A percentile compares a stretch with the other conserved stretches of the same genome.
Conservation (phyloP, 306 rosid genomes). For the Phaseolus lunatus region DNA sequence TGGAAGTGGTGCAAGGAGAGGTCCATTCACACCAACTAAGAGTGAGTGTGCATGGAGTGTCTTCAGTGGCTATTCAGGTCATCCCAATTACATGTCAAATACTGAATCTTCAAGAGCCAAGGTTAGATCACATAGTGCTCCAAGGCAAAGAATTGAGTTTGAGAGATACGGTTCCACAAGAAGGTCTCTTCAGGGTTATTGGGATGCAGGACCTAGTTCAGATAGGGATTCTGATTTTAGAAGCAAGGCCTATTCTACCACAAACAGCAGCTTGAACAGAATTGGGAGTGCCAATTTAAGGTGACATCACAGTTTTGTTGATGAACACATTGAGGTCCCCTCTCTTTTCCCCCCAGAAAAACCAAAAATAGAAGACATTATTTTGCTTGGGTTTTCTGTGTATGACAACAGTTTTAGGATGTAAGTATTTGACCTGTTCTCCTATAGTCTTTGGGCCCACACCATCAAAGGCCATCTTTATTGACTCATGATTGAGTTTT, state of each 20-base stretch:
- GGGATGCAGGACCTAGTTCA: conserved; percentile 64
- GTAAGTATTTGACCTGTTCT: conserved; percentile 57
- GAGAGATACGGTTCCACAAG: conserved; percentile 60
- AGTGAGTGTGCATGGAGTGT: conserved; percentile 80
- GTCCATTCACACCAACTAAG: conserved; percentile 74
- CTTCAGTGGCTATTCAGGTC: conserved; percentile 60
- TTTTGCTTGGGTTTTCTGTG: conserved; percentile 26
- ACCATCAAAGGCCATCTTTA: conserved; percentile 34
- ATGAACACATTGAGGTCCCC: neutral
- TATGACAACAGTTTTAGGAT: conserved; percentile 44
- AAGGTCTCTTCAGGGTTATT: conserved; percentile 54
- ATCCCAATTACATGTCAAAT: conserved; percentile 91
- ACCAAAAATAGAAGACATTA: neutral
- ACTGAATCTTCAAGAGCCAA: conserved; percentile 88
- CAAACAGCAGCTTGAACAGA: conserved; percentile 57
- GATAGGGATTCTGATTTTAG: conserved; percentile 55
- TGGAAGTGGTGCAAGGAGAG: conserved; percentile 66
- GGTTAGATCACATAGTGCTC: conserved; percentile 94
- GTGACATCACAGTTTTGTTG: conserved; percentile 49
- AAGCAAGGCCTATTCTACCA: conserved; percentile 48
- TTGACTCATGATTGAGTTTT: conserved; percentile 28
- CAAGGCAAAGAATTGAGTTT: conserved; percentile 84
- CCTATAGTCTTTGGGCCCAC: conserved; percentile 36
- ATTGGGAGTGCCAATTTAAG: conserved; percentile 60
- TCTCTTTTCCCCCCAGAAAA: neutral